These are phyloP conservation scores for Solanum bulbocastanum DNA, from an alignment of 257 asterid genomes.

Conservation along the genomic window DNA sequence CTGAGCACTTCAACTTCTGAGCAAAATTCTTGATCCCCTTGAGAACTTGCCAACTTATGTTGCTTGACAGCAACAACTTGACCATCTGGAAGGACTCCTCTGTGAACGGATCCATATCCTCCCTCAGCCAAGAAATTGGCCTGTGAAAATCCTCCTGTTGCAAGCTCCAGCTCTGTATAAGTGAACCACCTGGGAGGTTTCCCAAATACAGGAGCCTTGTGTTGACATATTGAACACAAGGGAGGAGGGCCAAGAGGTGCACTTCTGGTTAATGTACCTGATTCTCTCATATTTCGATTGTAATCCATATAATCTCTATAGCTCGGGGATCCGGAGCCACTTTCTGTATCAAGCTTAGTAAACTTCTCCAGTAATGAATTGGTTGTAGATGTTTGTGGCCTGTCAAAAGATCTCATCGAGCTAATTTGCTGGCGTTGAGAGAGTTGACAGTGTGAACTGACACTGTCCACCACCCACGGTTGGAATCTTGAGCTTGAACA, in stretches of 20 bases:
- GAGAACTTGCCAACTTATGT: conserved; percentile 92
- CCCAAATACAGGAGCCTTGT: conserved; percentile 84
- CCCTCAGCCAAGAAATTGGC: conserved; percentile 91
- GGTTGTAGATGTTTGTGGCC: conserved; percentile 24
- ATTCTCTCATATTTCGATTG: conserved; percentile 30
- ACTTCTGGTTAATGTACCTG: conserved; percentile 36
- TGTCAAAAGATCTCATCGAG: conserved; percentile 28
- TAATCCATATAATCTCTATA: conserved; percentile 22
- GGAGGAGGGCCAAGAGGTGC: conserved; percentile 83
- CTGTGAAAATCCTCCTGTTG: conserved; percentile 80
- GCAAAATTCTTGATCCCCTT: conserved; percentile 97
- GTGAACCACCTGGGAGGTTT: conserved; percentile 96
- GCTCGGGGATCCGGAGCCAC: conserved; percentile 48
- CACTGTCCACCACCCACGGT: conserved; percentile 72
- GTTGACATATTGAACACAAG: conserved; percentile 88
- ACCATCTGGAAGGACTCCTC: conserved; percentile 86
- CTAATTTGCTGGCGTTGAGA: conserved; percentile 27
- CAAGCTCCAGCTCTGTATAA: conserved; percentile 71
- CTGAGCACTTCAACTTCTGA: conserved; percentile 93
- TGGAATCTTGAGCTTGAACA: conserved; percentile 65
- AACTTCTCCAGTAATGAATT: conserved; percentile 53
- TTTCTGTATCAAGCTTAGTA: conserved; percentile 50
- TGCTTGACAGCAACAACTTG: conserved; percentile 90
- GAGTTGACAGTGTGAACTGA: conserved; percentile 33
- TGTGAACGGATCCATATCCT: conserved; percentile 87